Evolutionary conservation across 768 basidiomycete genomes (phyloP).

Genomic region (Tephrocybe sp.): DNA sequence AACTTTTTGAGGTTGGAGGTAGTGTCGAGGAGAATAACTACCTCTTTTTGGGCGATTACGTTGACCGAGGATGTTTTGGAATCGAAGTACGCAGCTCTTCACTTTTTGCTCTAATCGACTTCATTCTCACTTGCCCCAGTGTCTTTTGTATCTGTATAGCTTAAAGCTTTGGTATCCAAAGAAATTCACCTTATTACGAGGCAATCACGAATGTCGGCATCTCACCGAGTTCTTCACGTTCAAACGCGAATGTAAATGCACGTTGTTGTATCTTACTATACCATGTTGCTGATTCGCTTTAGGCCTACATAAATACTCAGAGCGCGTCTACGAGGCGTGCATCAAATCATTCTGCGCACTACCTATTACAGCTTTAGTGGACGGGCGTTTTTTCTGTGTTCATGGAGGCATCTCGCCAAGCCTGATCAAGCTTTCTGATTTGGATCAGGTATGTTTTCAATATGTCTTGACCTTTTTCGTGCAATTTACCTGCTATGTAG

Average conservation of each 20-base stretch:
- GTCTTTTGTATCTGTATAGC: conserved; percentile 88
- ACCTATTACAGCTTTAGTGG: conserved; percentile 89
- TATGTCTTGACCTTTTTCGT: conserved; percentile 6
- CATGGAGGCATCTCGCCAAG: conserved; percentile 95
- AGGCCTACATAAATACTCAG: conserved; percentile 92
- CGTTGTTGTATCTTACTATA: not conserved
- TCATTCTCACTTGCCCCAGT: conserved; percentile 41
- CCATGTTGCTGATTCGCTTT: not conserved
- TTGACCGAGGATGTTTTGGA: conserved; percentile 93
- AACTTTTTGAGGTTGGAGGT: conserved; percentile 94
- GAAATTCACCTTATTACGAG: conserved; percentile 80
- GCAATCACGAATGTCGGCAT: conserved; percentile 97
- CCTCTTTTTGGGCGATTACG: conserved; percentile 95
- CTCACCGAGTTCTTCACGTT: conserved; percentile 98
- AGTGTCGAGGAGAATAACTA: conserved; percentile 79
- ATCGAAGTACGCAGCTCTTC: conserved; percentile 40
- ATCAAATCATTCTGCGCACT: conserved; percentile 87
- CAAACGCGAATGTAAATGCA: conserved; percentile 83
- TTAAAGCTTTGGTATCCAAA: conserved; percentile 90
- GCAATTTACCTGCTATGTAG: conserved; percentile 34
- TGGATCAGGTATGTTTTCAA: conserved; percentile 48
- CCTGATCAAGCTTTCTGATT: conserved; percentile 74
- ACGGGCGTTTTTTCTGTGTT: conserved; percentile 94
- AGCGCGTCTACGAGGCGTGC: conserved; percentile 87
- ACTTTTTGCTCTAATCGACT: conserved; percentile 2